These are phyloP conservation scores for Claviceps digitariae DNA, from an alignment of 2,329 filamentous ascomycete genomes.

Conservation along the genomic window DNA sequence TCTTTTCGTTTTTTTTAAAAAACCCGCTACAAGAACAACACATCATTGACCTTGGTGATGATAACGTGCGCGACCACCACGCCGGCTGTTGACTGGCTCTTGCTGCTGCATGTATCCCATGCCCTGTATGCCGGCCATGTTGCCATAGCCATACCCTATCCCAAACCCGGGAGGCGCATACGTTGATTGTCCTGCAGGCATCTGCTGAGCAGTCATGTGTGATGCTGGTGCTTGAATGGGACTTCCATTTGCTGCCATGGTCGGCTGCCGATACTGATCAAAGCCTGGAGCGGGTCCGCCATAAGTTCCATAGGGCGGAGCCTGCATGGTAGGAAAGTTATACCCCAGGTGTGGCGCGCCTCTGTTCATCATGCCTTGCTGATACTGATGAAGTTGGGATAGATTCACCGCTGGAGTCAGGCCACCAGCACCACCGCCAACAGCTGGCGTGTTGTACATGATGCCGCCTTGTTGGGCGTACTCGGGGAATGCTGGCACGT, in stretches of 20 bases:
- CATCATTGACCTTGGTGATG: background rate
- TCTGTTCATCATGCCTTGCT: conserved; percentile 43
- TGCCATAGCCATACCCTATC: conserved; percentile 32
- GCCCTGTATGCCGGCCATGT: conserved; percentile 32
- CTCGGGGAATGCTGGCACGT: conserved; percentile 34
- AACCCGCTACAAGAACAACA: background rate
- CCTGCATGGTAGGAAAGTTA: conserved; percentile 43
- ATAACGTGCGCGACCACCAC: conserved; percentile 40
- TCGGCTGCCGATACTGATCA: conserved; percentile 43
- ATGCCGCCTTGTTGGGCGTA: conserved; percentile 35
- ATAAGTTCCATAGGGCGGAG: conserved; percentile 41
- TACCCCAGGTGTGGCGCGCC: conserved; percentile 40
- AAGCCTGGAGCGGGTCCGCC: conserved; percentile 32
- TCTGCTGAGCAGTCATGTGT: conserved; percentile 25
- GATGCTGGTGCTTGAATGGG: conserved; percentile 32
- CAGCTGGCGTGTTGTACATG: conserved; percentile 35
- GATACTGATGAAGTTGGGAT: conserved; percentile 41
- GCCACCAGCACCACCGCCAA: conserved; percentile 29
- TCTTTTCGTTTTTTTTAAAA: background rate
- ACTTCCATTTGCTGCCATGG: conserved; percentile 34
- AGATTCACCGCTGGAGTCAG: conserved; percentile 34
- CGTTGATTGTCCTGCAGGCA: conserved; percentile 27
- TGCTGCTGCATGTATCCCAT: conserved; percentile 42
- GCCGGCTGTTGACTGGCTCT: conserved; percentile 40
- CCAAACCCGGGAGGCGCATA: conserved; percentile 38